Base-by-base conservation (phyloP, 169 alveolate species). In the Prorocentrum cordatum region DNA sequence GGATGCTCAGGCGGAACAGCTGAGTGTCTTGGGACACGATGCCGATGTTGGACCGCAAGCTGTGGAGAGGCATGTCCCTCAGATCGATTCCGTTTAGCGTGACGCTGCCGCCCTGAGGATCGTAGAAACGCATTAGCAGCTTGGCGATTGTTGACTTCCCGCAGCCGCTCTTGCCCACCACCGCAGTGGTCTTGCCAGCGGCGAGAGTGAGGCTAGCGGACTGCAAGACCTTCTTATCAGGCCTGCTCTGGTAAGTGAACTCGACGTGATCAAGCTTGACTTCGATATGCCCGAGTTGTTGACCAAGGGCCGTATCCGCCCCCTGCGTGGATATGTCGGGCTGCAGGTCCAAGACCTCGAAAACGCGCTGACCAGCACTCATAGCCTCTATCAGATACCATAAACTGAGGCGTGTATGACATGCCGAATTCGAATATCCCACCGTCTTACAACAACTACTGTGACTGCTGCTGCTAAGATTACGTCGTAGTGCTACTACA, bases 301-400 rank as follows among this genome's bases (percentile, higher is more conserved):
- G 22, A 18, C 14, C 18, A 18, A 32, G 10, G 18, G 68, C 7
- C 35, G 10, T 24, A 31, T 31, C 45, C n/a, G 29, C 42, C 38
- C 39, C 20, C 9, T 20, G 75, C 87, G 54, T 73, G 12, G 39
- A 62, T 32, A 77, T 77, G 87, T 77, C 87, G 4, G 87, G 87
- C 75, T 77, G 22, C 62, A 77, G 32, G 32, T 77, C 87, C 47
- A 77, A 26, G 75, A 77, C 24, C 50, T 77, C 87, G 42, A 77
- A 77, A 22, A 77, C 87, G 9, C 87, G 87, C 87, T 77, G 87
- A 10, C 87, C 87, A 14, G 87, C 87, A 27, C 87, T 73, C n/a
- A n/a, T n/a, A n/a, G n/a, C n/a, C n/a, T n/a, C n/a, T n/a, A n/a
- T n/a, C n/a, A n/a, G n/a, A n/a, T n/a, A n/a, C n/a, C n/a, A n/a